Evolutionary conservation across 164 flowering plant species (phyloP).

Genomic region (Litsea cubeba): DNA sequence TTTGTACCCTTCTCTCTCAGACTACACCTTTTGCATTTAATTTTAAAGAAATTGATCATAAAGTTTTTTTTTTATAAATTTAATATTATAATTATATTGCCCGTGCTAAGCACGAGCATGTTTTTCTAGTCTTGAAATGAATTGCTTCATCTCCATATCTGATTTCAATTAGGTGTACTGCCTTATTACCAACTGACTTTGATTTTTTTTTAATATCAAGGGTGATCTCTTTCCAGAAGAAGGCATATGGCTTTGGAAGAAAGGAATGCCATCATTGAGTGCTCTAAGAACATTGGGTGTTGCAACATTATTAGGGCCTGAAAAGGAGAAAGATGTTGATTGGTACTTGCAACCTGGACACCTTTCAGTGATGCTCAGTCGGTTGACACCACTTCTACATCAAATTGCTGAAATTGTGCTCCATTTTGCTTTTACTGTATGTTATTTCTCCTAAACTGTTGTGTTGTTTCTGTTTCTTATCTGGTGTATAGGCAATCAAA

Average conservation of each 20-base stretch:
- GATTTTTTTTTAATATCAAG: slow-evolving; percentile 31
- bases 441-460: slow-evolving; percentile 17
- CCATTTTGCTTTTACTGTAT: slow-evolving; percentile 79
- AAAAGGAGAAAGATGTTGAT: slow-evolving; percentile 58
- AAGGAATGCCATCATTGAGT: slow-evolving; percentile 77
- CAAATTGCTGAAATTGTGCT: slow-evolving; percentile 70
- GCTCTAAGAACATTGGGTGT: slow-evolving; percentile 62
- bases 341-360: slow-evolving; percentile 76
- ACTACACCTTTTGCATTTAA: no score
- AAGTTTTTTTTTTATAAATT: no score
- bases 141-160: neutral
- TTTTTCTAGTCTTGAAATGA: neutral
- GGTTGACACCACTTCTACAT: slow-evolving; percentile 63
- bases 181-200: neutral
- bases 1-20: no score
- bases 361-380: slow-evolving; percentile 55
- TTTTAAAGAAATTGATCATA: no score
- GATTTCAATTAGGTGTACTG: neutral
- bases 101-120: neutral
- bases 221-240: slow-evolving; percentile 89
- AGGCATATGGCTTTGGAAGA: slow-evolving; percentile 86
- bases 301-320: slow-evolving; percentile 72
- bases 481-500: neutral
- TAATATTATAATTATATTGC: neutral
- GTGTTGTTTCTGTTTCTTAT: neutral